Conservation (phyloP, 768 basidiomycete genomes). For the Hortiboletus flavorubellus region DNA sequence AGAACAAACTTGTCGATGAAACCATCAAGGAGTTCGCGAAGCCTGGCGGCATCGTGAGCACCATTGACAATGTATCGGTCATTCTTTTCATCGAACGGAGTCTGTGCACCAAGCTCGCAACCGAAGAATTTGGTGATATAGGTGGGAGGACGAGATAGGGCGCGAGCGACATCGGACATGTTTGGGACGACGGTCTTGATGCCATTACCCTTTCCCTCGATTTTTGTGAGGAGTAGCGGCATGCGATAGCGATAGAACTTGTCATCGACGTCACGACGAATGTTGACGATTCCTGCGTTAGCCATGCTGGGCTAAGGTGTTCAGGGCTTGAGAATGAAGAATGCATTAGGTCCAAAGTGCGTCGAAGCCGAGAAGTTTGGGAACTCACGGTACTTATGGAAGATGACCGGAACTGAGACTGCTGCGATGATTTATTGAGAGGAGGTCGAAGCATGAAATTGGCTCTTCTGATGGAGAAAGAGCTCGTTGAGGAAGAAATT, state of each 20-base stretch:
- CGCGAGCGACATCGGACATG: conserved; percentile 96
- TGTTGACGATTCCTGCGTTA: conserved; percentile 77
- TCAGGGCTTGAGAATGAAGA: conserved; percentile 49
- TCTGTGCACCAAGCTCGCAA: conserved; percentile 97
- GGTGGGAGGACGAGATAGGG: conserved; percentile 89
- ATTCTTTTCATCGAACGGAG: conserved; percentile 92
- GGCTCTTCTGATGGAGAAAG: conserved; percentile 28
- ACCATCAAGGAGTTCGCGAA: conserved; percentile 91
- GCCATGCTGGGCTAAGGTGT: conserved; percentile 72
- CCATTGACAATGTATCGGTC: conserved; percentile 99
- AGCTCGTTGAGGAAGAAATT: conserved; percentile 26
- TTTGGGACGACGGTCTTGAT: conserved; percentile 99
- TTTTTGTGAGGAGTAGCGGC: conserved; percentile 92
- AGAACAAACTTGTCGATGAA: conserved; percentile 99
- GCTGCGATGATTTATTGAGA: conserved; percentile 67
- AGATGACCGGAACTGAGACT: conserved; percentile 51
- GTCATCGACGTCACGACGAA: conserved; percentile 95
- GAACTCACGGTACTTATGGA: conserved; percentile 51
- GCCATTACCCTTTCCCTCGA: conserved; percentile 98
- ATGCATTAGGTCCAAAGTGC: neutral
- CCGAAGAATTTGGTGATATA: conserved; percentile 99
- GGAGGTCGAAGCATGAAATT: conserved; percentile 90
- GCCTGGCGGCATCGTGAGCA: conserved; percentile 85
- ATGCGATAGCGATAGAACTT: conserved; percentile 98
- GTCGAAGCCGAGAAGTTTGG: neutral